Conservation (phyloP, 495 filamentous ascomycete genomes). For the Aspergillus nanangensis region DNA sequence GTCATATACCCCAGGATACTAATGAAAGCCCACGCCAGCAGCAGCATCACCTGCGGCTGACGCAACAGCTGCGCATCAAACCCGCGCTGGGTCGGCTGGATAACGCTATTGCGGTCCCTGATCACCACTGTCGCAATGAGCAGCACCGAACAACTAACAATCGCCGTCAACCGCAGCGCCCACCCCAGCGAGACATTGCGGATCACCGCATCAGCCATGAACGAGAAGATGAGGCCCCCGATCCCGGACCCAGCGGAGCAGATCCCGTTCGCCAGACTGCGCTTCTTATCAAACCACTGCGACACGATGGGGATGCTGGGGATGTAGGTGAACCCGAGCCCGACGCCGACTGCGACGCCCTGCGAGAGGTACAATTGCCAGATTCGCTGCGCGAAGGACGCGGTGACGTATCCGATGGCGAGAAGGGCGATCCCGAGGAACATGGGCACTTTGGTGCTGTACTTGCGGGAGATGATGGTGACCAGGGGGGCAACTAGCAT, state of each 20-base stretch:
- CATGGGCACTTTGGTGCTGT: constrained; percentile 47
- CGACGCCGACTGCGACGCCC: constrained; percentile 62
- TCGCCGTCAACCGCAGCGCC: constrained; percentile 64
- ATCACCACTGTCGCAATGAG: constrained; percentile 56
- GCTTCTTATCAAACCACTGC: constrained; percentile 59
- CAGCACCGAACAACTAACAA: constrained; percentile 53
- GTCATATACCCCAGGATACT: constrained; percentile 68
- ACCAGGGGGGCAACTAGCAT: constrained; percentile 56
- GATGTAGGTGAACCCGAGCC: constrained; percentile 71
- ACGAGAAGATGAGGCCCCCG: constrained; percentile 56
- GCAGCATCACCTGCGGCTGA: constrained; percentile 50
- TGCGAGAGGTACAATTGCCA: constrained; percentile 71
- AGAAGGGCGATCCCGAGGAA: constrained; percentile 50
- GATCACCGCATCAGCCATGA: constrained; percentile 38
- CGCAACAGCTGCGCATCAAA: constrained; percentile 54
- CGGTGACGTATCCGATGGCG: constrained; percentile 49
- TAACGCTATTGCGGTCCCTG: constrained; percentile 45
- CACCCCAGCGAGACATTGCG: constrained; percentile 53
- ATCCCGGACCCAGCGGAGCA: constrained; percentile 62
- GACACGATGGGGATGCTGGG: constrained; percentile 53
- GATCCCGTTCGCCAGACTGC: constrained; percentile 66
- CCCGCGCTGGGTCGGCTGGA: constrained; percentile 24
- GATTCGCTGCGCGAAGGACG: constrained; percentile 54
- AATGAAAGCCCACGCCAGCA: constrained; percentile 60
- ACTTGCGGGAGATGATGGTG: constrained; percentile 46